Evolutionary conservation across 192 early-diverging fungal species (phyloP).

Genomic region (Diversispora eburnea): DNA sequence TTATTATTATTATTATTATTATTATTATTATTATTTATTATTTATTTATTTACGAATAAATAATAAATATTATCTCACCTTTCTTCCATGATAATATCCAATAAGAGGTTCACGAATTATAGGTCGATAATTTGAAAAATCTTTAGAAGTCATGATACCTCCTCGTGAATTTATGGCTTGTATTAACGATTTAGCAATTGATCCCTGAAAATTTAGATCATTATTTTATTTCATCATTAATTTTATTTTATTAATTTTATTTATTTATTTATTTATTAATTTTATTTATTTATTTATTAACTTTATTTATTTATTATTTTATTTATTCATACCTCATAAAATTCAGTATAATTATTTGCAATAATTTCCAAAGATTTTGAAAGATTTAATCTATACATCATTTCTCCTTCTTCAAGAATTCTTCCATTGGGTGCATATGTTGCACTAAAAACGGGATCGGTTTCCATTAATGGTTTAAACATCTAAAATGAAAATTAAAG

Average conservation of each 20-base stretch:
- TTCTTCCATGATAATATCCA: conserved; percentile 76
- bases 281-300: background rate
- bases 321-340: background rate
- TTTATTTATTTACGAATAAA: background rate
- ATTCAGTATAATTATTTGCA: background rate
- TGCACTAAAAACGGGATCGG: background rate
- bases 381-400: background rate
- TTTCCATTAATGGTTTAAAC: background rate
- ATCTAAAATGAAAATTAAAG: background rate
- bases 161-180: conserved; percentile 56
- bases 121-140: conserved; percentile 68
- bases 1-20: background rate
- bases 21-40: background rate
- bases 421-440: background rate
- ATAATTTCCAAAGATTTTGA: background rate
- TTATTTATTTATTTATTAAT: background rate
- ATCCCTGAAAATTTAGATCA: conserved; percentile 49
- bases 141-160: conserved; percentile 74
- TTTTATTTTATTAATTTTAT: background rate
- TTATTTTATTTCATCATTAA: too few relatives aligned
- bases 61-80: conserved; percentile 37
- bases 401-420: background rate
- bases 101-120: conserved; percentile 56
- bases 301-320: background rate
- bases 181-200: conserved; percentile 67